These are phyloP conservation scores for Hypoxylon subgilvum DNA, from an alignment of 495 filamentous ascomycete species.

Conservation along the genomic window DNA sequence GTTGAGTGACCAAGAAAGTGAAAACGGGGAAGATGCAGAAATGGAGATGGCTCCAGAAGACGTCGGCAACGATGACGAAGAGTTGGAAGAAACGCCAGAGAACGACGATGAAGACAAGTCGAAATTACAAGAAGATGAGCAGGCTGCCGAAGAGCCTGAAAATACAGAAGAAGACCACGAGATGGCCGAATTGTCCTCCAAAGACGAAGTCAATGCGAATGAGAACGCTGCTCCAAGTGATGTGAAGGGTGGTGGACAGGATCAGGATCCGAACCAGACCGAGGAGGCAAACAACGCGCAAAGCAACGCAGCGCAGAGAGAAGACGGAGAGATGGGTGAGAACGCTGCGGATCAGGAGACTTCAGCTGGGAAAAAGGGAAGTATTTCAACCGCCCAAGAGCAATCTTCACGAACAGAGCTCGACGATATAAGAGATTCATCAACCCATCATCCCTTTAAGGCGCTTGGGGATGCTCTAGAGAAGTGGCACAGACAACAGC, in stretches of 20 bases:
- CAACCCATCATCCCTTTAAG: conserved; percentile 74
- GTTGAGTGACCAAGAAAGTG: conserved; percentile 40
- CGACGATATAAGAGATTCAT: conserved; percentile 51
- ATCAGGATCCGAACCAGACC: conserved; percentile 56
- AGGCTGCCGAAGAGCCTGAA: conserved; percentile 43
- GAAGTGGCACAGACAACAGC: conserved; percentile 83
- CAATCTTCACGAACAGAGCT: conserved; percentile 54
- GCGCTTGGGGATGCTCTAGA: conserved; percentile 94
- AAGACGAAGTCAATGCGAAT: conserved; percentile 58
- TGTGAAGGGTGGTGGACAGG: conserved; percentile 62
- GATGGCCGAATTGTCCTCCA: conserved; percentile 45
- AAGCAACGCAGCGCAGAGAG: conserved; percentile 53
- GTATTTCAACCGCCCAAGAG: conserved; percentile 58
- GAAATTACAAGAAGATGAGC: conserved; percentile 54
- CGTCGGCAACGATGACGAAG: conserved; percentile 39
- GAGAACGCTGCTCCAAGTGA: conserved; percentile 74
- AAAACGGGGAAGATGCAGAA: conserved; percentile 36
- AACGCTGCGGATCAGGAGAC: conserved; percentile 57
- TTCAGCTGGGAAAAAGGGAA: conserved; percentile 56
- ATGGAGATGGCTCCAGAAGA: conserved; percentile 35
- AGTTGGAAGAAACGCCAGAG: conserved; percentile 38
- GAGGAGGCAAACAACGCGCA: conserved; percentile 51
- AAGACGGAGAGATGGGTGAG: conserved; percentile 56
- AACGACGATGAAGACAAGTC: conserved; percentile 45
- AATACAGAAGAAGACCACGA: conserved; percentile 29